Conservation (phyloP, 768 basidiomycete species). For the Mycena vulgaris region DNA sequence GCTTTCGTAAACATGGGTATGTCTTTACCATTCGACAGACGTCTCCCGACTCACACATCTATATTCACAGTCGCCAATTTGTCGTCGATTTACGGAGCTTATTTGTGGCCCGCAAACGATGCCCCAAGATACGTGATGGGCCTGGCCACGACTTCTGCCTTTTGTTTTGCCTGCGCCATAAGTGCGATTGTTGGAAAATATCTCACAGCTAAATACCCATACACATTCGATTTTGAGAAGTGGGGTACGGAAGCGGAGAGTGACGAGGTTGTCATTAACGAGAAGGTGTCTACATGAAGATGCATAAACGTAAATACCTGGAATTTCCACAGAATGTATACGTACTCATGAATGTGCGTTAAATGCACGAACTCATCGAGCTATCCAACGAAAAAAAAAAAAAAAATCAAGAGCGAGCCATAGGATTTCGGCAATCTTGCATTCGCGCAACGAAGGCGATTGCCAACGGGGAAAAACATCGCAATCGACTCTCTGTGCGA, state of each 20-base stretch:
- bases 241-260: constrained; percentile 30
- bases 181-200: constrained; percentile 29
- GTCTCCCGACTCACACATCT: constrained; percentile 17
- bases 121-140: constrained; percentile 34
- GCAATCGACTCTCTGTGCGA: too few species aligned
- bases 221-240: constrained; percentile 33
- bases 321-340: constrained; percentile 29
- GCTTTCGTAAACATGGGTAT: constrained; percentile 35
- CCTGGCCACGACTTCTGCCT: constrained; percentile 31
- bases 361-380: constrained; percentile 12
- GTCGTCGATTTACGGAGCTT: constrained; percentile 33
- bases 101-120: constrained; percentile 31
- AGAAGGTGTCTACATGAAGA: constrained; percentile 25
- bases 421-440: background rate
- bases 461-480: too few species aligned
- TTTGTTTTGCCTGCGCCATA: constrained; percentile 32
- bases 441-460: background rate
- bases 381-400: constrained; percentile 5
- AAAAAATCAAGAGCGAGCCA: constrained; percentile 1
- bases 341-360: constrained; percentile 18
- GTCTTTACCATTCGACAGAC: constrained; percentile 20
- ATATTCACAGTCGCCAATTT: constrained; percentile 33
- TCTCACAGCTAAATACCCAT: constrained; percentile 32
- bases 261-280: constrained; percentile 26
- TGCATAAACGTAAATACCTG: constrained; percentile 21